Percentiles rank a stretch among this genome's conserved stretches.
These are phyloP conservation scores for Trichoderma aggressivum DNA, from an alignment of 2,329 filamentous ascomycete genomes.

Conservation along the genomic window DNA sequence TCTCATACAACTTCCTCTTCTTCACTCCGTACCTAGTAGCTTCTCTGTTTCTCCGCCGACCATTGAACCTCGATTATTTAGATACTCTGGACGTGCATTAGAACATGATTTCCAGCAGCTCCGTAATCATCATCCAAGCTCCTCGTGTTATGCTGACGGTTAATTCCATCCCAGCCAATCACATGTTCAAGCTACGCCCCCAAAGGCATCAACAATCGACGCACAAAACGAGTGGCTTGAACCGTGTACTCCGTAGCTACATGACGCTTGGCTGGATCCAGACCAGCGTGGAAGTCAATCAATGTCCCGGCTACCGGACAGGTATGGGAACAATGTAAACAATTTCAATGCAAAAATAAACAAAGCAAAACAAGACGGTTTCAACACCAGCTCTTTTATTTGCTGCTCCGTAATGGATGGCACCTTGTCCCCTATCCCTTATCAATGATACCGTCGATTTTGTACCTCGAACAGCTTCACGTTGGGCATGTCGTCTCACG, in stretches of 20 bases:
- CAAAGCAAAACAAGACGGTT: background rate
- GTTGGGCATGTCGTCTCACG: background rate
- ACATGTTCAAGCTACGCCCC: background rate
- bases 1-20: background rate
- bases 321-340: background rate
- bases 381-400: background rate
- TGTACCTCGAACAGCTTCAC: background rate
- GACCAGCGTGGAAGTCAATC: background rate
- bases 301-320: background rate
- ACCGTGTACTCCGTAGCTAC: background rate
- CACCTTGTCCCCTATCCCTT: background rate
- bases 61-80: background rate
- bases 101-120: background rate
- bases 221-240: background rate
- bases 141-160: conserved; percentile 6
- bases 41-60: background rate
- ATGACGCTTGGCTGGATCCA: background rate
- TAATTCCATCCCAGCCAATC: background rate
- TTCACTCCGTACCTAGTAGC: background rate
- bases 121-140: background rate
- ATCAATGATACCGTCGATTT: background rate
- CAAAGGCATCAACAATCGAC: conserved; percentile 11
- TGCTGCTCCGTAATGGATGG: background rate
- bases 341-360: background rate
- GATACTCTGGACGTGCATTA: background rate